Evolutionary conservation across 2,329 filamentous ascomycete genomes (phyloP).

Genomic region (Coniochaeta hoffmannii): DNA sequence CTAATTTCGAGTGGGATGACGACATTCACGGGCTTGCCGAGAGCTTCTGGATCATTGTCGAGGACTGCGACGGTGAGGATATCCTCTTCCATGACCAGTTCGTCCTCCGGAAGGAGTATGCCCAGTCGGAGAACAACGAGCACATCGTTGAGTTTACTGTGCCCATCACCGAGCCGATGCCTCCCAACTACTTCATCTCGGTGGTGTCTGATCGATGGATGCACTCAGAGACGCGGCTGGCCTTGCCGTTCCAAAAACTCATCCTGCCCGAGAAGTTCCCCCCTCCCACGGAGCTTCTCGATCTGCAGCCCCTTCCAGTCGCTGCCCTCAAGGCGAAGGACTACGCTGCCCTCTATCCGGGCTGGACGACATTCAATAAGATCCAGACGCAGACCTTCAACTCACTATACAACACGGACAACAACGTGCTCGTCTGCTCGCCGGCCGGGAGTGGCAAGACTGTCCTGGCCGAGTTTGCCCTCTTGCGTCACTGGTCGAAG

Average conservation of each 20-base stretch:
- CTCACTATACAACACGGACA: constrained; percentile 80
- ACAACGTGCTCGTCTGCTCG: constrained; percentile 91
- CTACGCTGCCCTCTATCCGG: constrained; percentile 71
- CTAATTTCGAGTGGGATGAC: constrained; percentile 95
- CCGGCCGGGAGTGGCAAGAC: constrained; percentile 95
- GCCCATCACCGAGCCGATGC: constrained; percentile 94
- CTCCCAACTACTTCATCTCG: constrained; percentile 96
- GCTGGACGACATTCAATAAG: constrained; percentile 89
- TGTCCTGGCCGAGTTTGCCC: constrained; percentile 88
- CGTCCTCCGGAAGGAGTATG: constrained; percentile 83
- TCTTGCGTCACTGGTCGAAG: constrained; percentile 81
- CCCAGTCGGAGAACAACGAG: constrained; percentile 77
- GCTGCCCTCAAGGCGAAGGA: constrained; percentile 82
- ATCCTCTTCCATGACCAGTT: constrained; percentile 95
- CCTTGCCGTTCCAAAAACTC: constrained; percentile 91
- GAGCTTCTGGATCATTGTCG: constrained; percentile 94
- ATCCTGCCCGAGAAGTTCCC: constrained; percentile 94
- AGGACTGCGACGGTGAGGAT: constrained; percentile 95
- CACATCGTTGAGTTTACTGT: constrained; percentile 95
- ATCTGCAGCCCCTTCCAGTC: constrained; percentile 85
- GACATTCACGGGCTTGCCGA: constrained; percentile 80
- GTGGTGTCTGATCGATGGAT: constrained; percentile 96
- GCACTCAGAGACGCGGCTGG: constrained; percentile 89
- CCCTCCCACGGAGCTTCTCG: constrained; percentile 83
- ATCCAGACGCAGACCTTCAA: constrained; percentile 98